Evolutionary conservation across 2,329 filamentous ascomycete species (phyloP).

Genomic region (Aureobasidium subglaciale): DNA sequence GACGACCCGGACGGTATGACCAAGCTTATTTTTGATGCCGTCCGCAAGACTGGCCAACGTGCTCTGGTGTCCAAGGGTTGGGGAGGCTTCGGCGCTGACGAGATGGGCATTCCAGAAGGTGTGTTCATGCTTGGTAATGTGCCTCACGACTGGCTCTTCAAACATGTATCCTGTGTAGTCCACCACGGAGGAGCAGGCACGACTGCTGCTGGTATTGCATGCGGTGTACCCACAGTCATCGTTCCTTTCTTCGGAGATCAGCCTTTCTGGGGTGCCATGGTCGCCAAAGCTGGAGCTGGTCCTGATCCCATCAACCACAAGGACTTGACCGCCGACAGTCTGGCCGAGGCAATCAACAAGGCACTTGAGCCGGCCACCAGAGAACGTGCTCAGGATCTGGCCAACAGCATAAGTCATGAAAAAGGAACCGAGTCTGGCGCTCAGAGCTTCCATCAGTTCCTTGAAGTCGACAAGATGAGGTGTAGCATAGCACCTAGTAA

Average conservation of each 20-base stretch:
- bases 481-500: constrained; percentile 61
- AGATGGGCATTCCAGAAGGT: constrained; percentile 34
- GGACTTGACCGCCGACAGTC: constrained; percentile 32
- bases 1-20: constrained; percentile 69
- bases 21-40: constrained; percentile 63
- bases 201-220: constrained; percentile 45
- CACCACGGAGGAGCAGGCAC: constrained; percentile 56
- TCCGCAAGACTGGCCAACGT: constrained; percentile 48
- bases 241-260: constrained; percentile 53
- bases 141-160: constrained; percentile 54
- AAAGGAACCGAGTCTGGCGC: constrained; percentile 33
- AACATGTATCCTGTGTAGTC: constrained; percentile 48
- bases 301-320: constrained; percentile 37
- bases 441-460: constrained; percentile 36
- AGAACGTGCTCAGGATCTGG: constrained; percentile 30
- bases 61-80: constrained; percentile 57
- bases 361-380: constrained; percentile 31
- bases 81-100: constrained; percentile 42
- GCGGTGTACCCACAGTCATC: constrained; percentile 44
- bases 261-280: constrained; percentile 56
- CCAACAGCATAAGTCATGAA: constrained; percentile 35
- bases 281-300: constrained; percentile 30
- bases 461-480: constrained; percentile 55
- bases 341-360: constrained; percentile 35
- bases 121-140: constrained; percentile 49